Conservation (phyloP, 805 yeast genomes). For the Cyberlindnera americana region DNA sequence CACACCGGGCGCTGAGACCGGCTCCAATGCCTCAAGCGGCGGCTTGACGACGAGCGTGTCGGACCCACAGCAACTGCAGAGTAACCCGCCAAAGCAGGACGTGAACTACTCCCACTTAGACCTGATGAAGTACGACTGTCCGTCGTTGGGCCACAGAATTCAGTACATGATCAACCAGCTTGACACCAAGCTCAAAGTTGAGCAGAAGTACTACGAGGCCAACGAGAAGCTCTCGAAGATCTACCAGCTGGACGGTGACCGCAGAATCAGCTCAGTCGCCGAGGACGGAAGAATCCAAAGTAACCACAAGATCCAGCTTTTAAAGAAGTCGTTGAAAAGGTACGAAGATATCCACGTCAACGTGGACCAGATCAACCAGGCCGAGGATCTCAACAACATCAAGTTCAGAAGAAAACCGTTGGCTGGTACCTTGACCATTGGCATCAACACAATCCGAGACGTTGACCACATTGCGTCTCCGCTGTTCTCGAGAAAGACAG, state of each 20-base stretch:
- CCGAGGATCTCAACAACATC: slow-evolving; percentile 56
- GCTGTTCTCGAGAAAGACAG: slow-evolving; percentile 72
- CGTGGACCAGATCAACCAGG: slow-evolving; percentile 54
- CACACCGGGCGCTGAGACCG: slow-evolving; percentile 1
- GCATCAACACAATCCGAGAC: slow-evolving; percentile 76
- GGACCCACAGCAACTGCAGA: slow-evolving; percentile 17
- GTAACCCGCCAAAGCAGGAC: slow-evolving; percentile 27
- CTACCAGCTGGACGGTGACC: slow-evolving; percentile 89
- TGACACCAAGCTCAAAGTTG: slow-evolving; percentile 91
- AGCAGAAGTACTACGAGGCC: slow-evolving; percentile 88
- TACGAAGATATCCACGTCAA: slow-evolving; percentile 86
- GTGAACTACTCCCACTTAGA: slow-evolving; percentile 63
- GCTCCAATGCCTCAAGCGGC: slow-evolving; percentile 8
- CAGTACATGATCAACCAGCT: slow-evolving; percentile 94
- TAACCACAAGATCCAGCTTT: slow-evolving; percentile 76
- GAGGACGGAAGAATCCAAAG: slow-evolving; percentile 83
- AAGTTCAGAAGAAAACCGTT: slow-evolving; percentile 78
- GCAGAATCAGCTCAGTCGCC: slow-evolving; percentile 79
- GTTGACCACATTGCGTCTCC: slow-evolving; percentile 92
- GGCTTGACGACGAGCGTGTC: not conserved
- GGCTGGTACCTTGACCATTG: slow-evolving; percentile 72
- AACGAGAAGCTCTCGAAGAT: slow-evolving; percentile 84
- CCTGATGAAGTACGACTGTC: slow-evolving; percentile 86
- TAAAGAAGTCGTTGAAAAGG: slow-evolving; percentile 78
- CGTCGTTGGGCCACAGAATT: slow-evolving; percentile 89